Evolutionary conservation across 768 basidiomycete species (phyloP).

Genomic region (Daedaleopsis nitida): DNA sequence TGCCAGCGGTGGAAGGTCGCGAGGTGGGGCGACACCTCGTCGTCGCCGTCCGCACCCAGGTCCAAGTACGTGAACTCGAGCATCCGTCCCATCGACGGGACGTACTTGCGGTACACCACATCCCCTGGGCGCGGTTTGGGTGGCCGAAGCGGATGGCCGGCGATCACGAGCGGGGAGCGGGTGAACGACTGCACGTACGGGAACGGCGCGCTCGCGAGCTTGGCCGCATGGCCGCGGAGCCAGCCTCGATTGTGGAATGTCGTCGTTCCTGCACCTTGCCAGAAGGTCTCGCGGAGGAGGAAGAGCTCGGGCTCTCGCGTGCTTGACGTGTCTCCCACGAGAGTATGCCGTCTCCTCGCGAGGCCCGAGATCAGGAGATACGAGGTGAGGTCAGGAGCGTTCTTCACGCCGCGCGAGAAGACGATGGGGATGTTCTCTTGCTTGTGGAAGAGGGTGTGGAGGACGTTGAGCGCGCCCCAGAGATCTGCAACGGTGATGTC

Average conservation of each 20-base stretch:
- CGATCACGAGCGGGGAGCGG: constrained; percentile 45
- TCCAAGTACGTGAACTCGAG: constrained; percentile 35
- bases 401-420: constrained; percentile 31
- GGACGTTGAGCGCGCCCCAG: constrained; percentile 45
- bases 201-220: constrained; percentile 31
- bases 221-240: constrained; percentile 35
- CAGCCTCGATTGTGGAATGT: constrained; percentile 32
- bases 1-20: constrained; percentile 52
- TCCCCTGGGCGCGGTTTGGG: constrained; percentile 44
- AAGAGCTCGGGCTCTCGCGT: constrained; percentile 33
- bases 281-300: constrained; percentile 46
- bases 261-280: constrained; percentile 51
- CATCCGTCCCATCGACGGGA: constrained; percentile 36
- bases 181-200: constrained; percentile 45
- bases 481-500: constrained; percentile 33
- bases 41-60: constrained; percentile 16
- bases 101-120: constrained; percentile 42
- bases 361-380: constrained; percentile 46
- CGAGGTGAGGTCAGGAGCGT: constrained; percentile 33
- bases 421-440: constrained; percentile 45
- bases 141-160: constrained; percentile 54
- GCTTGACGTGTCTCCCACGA: constrained; percentile 12
- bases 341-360: constrained; percentile 21
- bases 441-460: constrained; percentile 41
- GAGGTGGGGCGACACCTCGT: constrained; percentile 34